These are phyloP conservation scores for Aphanomyces stellatus DNA, from an alignment of 352 stramenopile genomes.

Conservation along the genomic window DNA sequence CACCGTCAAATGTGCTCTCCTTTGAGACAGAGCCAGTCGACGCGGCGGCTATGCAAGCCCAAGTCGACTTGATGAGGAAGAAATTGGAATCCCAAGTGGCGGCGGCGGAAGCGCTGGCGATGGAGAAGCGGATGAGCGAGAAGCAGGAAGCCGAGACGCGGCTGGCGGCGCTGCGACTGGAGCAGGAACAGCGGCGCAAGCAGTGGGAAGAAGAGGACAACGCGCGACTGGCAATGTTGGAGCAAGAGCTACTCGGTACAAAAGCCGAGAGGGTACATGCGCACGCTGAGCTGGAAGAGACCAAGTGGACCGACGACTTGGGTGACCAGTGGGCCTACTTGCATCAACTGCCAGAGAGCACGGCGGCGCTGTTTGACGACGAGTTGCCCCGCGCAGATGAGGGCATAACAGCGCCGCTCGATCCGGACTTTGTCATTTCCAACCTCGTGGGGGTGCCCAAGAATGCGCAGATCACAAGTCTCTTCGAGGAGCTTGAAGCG, in stretches of 20 bases:
- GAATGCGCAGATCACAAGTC: constrained; percentile 42
- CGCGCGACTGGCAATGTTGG: constrained; percentile 33
- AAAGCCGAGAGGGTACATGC: neutral
- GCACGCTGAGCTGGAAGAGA: neutral
- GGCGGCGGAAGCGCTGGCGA: neutral
- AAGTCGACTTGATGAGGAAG: constrained; percentile 30
- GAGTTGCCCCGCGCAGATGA: neutral
- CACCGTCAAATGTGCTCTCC: too few relatives aligned
- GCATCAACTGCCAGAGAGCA: neutral
- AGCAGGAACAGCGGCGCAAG: constrained; percentile 54
- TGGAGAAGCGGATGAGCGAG: constrained; percentile 16
- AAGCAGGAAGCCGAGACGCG: constrained; percentile 37
- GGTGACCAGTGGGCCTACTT: neutral
- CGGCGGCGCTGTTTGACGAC: neutral
- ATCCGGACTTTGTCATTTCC: neutral
- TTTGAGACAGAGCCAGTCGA: neutral
- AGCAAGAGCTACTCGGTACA: constrained; percentile 30
- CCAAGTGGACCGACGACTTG: neutral
- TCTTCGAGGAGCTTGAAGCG: constrained; percentile 75
- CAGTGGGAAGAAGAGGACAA: constrained; percentile 66
- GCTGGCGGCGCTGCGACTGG: constrained; percentile 42
- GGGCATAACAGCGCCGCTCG: too few relatives aligned
- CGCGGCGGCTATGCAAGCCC: constrained; percentile 20
- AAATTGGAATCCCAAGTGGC: neutral
- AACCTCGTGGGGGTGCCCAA: neutral